Conservation (phyloP, 306 rosid species). For the Arachis hypogaea region DNA sequence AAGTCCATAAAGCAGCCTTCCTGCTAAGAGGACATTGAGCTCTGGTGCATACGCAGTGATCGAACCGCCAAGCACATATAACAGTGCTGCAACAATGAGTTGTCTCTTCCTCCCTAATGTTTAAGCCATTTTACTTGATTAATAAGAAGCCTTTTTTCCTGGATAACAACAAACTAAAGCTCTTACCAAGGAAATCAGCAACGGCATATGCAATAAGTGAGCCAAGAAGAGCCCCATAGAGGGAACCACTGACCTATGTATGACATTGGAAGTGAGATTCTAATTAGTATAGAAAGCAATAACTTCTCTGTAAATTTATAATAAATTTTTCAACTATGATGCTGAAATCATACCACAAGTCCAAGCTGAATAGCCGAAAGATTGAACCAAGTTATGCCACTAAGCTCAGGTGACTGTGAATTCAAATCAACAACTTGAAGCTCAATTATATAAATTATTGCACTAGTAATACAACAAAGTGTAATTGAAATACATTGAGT, state of each 20-base stretch:
- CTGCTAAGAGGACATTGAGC: conserved; percentile 72
- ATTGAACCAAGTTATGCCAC: conserved; percentile 84
- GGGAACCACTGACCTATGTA: conserved; percentile 88
- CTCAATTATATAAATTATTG: background rate
- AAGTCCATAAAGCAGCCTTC: conserved; percentile 88
- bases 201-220: conserved; percentile 75
- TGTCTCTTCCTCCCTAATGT: conserved; percentile 79
- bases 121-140: conserved; percentile 34
- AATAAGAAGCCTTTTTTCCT: conserved; percentile 37
- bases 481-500: conserved; percentile 20
- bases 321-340: conserved; percentile 20
- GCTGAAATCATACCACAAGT: conserved; percentile 75
- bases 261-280: conserved; percentile 19
- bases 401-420: conserved; percentile 89
- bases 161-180: conserved; percentile 36
- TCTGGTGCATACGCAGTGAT: conserved; percentile 75
- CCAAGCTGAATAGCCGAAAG: conserved; percentile 86
- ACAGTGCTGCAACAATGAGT: conserved; percentile 67
- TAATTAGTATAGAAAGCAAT: conserved; percentile 16
- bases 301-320: conserved; percentile 24
- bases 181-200: conserved; percentile 89
- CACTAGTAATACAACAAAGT: background rate
- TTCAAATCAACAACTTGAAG: conserved; percentile 32
- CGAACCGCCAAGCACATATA: conserved; percentile 71
- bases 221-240: conserved; percentile 95